Evolutionary conservation across 2,329 filamentous ascomycete species (phyloP), one percentile per base, ranked within the genome.

Genomic region (Ceratocystis alfenasii): DNA sequence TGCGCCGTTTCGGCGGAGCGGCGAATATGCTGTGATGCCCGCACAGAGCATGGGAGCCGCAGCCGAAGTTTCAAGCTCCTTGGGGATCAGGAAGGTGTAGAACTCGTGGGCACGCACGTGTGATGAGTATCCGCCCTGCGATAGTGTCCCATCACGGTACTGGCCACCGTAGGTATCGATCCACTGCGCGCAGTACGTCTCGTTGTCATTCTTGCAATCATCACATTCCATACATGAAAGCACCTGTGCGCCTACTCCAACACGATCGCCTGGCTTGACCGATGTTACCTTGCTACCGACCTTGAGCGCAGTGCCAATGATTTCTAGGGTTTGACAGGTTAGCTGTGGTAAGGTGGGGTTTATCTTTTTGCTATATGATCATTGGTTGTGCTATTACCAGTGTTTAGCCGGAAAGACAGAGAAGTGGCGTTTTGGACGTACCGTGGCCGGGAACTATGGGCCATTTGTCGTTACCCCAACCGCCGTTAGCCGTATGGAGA

Each of bases 21-120:
- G 90, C 61, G 83, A 87, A 77, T 86, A 95, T 57, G 84, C 84
- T 0, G 90, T 94, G 48, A 93, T 79, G 66, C 90, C 90, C 10
- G 88, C 90, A 74, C 90, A 95, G 68, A 94, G 80, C 87, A 91
- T 90, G 1, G 88, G 88, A 0, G 88, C 89, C 0, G 86, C 88
- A 53, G 84, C 74, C 59, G 77, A 77, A 46, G 79, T 80, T 1
- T 78, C 72, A 30, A 94, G 80, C 53, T 79, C 83, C 10, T 89
- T 87, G 5, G 89, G 90, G 69, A 94, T 92, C 72, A 85, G 86
- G 72, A 83, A 80, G 46, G 82, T 80, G 77, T 79, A 92, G 78
- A 91, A 88, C 76, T 92, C 87, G 75, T 93, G 88, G 0, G 86
- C 84, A 70, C 88, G 81, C 22, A 90, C 81, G 73, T 90, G 81